Percentiles rank a stretch among this genome's conserved stretches.
phyloP scores from a whole-genome alignment of 1,139 yeast species.

The Eremothecium gossypii region DNA sequence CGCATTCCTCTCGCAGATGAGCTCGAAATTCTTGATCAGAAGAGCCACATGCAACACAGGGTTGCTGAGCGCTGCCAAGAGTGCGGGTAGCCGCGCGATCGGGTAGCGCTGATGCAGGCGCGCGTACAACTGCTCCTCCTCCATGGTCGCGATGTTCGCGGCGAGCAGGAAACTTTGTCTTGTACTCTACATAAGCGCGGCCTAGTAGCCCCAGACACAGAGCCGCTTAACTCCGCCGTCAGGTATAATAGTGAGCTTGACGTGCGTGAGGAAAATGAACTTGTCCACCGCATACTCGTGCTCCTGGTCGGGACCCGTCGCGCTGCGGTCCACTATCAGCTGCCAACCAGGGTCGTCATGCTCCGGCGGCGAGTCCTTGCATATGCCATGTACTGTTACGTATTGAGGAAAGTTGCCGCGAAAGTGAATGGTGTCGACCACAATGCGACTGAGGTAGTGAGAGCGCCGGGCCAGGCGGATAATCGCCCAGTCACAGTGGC shows the following conservation, averaged over 20 bases:
- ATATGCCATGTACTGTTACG: constrained; percentile 51
- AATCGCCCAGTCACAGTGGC: constrained; percentile 87
- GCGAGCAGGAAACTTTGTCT: too few relatives aligned
- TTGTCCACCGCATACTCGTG: constrained; percentile 40
- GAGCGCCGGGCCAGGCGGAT: constrained; percentile 64
- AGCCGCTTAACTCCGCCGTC: constrained; percentile 94
- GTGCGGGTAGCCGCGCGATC: constrained; percentile 6
- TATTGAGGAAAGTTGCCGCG: constrained; percentile 89
- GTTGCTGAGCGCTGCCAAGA: constrained; percentile 1
- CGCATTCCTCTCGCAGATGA: constrained; percentile 32
- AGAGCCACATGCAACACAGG: constrained; percentile 5
- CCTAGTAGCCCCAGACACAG: constrained; percentile 55
- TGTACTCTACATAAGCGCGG: too few relatives aligned
- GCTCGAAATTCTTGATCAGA: constrained; percentile 11
- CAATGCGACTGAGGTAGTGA: constrained; percentile 42
- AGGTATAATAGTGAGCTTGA: constrained; percentile 74
- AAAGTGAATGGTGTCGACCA: constrained; percentile 86
- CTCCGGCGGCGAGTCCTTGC: constrained; percentile 32
- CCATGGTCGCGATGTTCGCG: not conserved
- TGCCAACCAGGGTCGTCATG: constrained; percentile 48
- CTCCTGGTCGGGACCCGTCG: constrained; percentile 73
- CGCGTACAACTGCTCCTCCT: constrained; percentile 8
- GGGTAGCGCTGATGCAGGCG: constrained; percentile 15
- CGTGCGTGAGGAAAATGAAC: constrained; percentile 44
- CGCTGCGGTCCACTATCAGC: constrained; percentile 53